Conservation (phyloP, 2,329 filamentous ascomycete species). For the Monosporascus ibericus region DNA sequence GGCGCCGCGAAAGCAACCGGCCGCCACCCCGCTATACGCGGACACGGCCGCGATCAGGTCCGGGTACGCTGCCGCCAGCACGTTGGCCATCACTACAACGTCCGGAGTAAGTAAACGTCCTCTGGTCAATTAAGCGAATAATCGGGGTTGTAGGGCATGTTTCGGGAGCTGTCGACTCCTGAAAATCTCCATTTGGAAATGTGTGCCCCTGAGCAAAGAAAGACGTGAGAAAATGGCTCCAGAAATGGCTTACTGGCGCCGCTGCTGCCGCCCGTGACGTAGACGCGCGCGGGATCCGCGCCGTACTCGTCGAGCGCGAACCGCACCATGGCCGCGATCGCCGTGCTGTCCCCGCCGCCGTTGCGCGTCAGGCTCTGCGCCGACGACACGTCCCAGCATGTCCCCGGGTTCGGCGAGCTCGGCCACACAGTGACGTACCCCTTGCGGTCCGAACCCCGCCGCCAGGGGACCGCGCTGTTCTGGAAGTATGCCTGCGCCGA, state of each 20-base stretch:
- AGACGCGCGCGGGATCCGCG: conserved; percentile 24
- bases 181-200: too few species aligned
- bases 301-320: conserved; percentile 26
- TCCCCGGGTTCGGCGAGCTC: conserved; percentile 38
- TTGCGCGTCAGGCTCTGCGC: conserved; percentile 28
- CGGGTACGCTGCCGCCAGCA: conserved; percentile 36
- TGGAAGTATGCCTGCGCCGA: conserved; percentile 29
- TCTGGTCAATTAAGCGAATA: too few species aligned
- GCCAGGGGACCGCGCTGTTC: conserved; percentile 31
- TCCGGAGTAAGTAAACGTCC: too few species aligned
- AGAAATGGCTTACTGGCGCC: conserved; percentile 16
- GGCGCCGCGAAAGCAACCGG: conserved; percentile 34
- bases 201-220: too few species aligned
- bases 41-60: conserved; percentile 33
- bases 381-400: conserved; percentile 54
- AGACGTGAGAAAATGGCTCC: too few species aligned
- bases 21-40: conserved; percentile 34
- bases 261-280: conserved; percentile 29
- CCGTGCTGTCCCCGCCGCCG: conserved; percentile 30
- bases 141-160: too few species aligned
- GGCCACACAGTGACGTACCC: conserved; percentile 45
- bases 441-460: conserved; percentile 26
- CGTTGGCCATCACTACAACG: conserved; percentile 30
- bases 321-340: conserved; percentile 32
- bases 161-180: too few species aligned